These are phyloP conservation scores for Pseudocercospora macadamiae DNA, from an alignment of 2,329 filamentous ascomycete species.

Conservation along the genomic window DNA sequence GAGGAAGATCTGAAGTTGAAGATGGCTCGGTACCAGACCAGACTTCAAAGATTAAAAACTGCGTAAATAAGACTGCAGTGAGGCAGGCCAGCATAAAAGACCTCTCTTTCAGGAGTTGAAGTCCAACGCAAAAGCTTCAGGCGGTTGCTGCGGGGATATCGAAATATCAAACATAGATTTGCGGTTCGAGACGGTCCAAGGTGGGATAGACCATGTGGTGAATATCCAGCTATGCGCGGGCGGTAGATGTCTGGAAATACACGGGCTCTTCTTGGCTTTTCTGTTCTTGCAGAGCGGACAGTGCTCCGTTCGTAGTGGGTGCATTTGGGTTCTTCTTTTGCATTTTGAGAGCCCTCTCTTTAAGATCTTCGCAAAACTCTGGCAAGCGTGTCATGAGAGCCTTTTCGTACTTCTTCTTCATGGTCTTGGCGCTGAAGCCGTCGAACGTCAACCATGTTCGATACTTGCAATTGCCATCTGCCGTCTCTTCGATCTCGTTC, in stretches of 20 bases:
- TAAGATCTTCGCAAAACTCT: slow-evolving; percentile 18
- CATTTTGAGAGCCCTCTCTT: slow-evolving; percentile 12
- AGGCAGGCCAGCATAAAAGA: too few species aligned
- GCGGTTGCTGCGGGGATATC: too few species aligned
- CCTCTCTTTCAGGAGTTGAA: too few species aligned
- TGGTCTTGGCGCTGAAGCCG: slow-evolving; percentile 46
- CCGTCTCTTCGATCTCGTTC: slow-evolving; percentile 50
- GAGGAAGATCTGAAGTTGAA: too few species aligned
- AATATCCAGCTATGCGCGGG: too few species aligned
- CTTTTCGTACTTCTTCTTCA: slow-evolving; percentile 47
- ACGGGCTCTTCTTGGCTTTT: not conserved
- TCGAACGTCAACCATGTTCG: slow-evolving; percentile 51
- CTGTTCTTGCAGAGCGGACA: not conserved
- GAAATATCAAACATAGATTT: too few species aligned
- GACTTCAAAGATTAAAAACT: too few species aligned
- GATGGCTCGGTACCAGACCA: too few species aligned
- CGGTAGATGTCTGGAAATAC: slow-evolving; percentile 1
- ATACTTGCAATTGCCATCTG: slow-evolving; percentile 38
- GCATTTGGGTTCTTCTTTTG: not conserved
- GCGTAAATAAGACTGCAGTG: too few species aligned
- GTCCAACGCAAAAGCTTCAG: too few species aligned
- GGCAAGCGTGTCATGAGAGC: slow-evolving; percentile 35
- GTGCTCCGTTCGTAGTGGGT: not conserved
- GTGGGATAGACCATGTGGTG: too few species aligned
- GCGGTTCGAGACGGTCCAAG: too few species aligned